These are phyloP conservation scores for Trypanosoma brucei DNA, from an alignment of 208 protist species.

Conservation along the genomic window DNA sequence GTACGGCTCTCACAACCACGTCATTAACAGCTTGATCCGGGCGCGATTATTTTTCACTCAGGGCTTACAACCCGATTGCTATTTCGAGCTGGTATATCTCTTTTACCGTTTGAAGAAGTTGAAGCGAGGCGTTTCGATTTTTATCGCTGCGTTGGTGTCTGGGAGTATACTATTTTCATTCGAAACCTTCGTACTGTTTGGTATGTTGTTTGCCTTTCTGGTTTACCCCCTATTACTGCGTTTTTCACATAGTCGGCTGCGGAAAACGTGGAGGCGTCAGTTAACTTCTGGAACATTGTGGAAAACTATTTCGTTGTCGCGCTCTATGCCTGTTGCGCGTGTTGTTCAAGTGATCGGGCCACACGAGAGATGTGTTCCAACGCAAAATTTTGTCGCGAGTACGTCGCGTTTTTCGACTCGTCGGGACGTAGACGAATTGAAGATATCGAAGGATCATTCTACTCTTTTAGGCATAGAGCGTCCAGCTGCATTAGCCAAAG, in stretches of 20 bases:
- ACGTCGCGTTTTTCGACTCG: neutral
- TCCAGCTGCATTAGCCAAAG: neutral
- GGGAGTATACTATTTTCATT: constrained; percentile 37
- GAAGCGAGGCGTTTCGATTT: constrained; percentile 27
- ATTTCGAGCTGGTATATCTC: constrained; percentile 66
- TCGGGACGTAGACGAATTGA: neutral
- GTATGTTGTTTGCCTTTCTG: constrained; percentile 31
- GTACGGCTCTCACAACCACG: constrained; percentile 57
- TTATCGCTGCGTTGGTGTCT: constrained; percentile 17
- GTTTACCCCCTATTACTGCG: constrained; percentile 49
- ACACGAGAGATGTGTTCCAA: neutral
- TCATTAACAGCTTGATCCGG: constrained; percentile 74
- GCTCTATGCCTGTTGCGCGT: constrained; percentile 34
- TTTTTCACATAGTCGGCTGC: constrained; percentile 21
- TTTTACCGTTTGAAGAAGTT: constrained; percentile 38
- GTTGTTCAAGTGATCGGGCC: constrained; percentile 24
- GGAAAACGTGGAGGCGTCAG: constrained; percentile 18
- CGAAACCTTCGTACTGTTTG: constrained; percentile 38
- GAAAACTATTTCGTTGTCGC: constrained; percentile 20
- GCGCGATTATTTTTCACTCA: constrained; percentile 72
- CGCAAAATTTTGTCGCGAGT: neutral
- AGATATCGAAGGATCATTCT: neutral
- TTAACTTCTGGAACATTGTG: constrained; percentile 8
- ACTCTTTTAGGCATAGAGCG: neutral
- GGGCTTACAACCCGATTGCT: constrained; percentile 75